A percentile compares a stretch with the other conserved stretches of the same genome.
phyloP scores from a whole-genome alignment of 352 stramenopile species.

The Pythium rhizo-oryzae region DNA sequence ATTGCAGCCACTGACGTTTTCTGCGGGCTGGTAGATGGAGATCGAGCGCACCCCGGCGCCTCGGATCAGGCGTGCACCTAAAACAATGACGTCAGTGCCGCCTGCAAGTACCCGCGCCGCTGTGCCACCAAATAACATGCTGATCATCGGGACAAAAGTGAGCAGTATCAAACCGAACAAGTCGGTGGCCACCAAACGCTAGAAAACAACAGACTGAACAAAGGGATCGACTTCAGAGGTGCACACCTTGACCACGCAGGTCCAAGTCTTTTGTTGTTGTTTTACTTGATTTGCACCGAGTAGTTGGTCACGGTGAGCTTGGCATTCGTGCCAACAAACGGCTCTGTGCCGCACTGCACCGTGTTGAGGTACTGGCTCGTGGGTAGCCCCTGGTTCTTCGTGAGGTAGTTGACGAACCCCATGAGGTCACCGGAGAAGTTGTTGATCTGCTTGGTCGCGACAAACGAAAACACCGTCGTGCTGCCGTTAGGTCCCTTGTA shows the following conservation, averaged over 20 bases:
- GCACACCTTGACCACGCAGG: no score
- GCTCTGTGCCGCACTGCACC: slow-evolving; percentile 26
- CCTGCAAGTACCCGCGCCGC: not conserved
- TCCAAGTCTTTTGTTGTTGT: no score
- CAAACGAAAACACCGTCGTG: slow-evolving; percentile 41
- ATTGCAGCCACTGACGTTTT: not conserved
- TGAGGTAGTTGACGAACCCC: slow-evolving; percentile 32
- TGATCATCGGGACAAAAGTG: slow-evolving; percentile 13
- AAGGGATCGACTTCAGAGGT: no score
- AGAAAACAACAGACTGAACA: not conserved
- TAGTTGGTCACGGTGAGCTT: slow-evolving; percentile 20
- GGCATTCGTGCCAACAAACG: slow-evolving; percentile 21
- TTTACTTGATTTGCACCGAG: slow-evolving; percentile 22
- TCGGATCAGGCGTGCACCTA: not conserved
- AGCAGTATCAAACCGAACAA: not conserved
- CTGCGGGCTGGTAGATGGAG: slow-evolving; percentile 3
- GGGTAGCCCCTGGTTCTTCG: slow-evolving; percentile 23
- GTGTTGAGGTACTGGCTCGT: slow-evolving; percentile 28
- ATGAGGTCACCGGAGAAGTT: slow-evolving; percentile 40
- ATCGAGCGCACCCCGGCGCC: not conserved
- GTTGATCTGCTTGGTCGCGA: slow-evolving; percentile 32
- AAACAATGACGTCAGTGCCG: not conserved
- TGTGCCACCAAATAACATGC: slow-evolving; percentile 18
- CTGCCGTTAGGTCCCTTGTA: slow-evolving; percentile 41
- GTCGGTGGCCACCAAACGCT: not conserved